Base-by-base conservation (phyloP, 495 filamentous ascomycete species). In the Penicillium cosmopolitanum region DNA sequence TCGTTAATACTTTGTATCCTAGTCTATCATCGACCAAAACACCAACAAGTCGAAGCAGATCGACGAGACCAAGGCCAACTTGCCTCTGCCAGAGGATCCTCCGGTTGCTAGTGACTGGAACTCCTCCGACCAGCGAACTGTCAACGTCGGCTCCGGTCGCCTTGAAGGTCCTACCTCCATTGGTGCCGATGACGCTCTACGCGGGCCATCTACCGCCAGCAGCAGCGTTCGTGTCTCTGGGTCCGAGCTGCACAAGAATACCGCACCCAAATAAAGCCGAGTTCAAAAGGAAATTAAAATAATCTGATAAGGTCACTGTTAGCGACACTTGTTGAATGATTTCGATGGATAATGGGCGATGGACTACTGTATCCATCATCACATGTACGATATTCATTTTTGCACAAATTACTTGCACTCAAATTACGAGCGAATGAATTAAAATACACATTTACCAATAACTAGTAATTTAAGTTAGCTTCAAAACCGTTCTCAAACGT, bases 1-100 rank as follows among this genome's bases (percentile, higher is more conserved):
- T 21, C 44, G 51, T 40, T 60, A 55, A 58, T n/a, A 33, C 44
- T 25, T 10, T 54, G 15, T 16, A 44, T 18, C 8, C 1, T 51
- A 85, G 82, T 84, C 81, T 19, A 64, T 80, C 53, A 57, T 84
- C 60, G 75, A 79, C 56, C 57, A 79, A 47, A 77, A 74, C 65
- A 77, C 70, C 56, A 51, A 78, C 77, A 92, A 92, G 71, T 64
- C 75, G 53, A 73, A 85, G 46, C 76, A 87, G 73, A 87, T 92
- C 62, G 86, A 86, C 18, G 71, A 88, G 66, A 77, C 74, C 67
- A 78, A 85, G 72, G 71, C 86, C 65, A 90, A 91, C 74, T 85
- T 96, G 19, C 90, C 89, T 33, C 82, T 94, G 47, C 91, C 91
- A 12, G 88, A 94, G 2, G 75, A 93, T 38, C 90, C 91, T 5